Evolutionary conservation across 108 stramenopile species (phyloP), one percentile per base, ranked within the genome.

Genomic region (Fragilariopsis cylindrus): DNA sequence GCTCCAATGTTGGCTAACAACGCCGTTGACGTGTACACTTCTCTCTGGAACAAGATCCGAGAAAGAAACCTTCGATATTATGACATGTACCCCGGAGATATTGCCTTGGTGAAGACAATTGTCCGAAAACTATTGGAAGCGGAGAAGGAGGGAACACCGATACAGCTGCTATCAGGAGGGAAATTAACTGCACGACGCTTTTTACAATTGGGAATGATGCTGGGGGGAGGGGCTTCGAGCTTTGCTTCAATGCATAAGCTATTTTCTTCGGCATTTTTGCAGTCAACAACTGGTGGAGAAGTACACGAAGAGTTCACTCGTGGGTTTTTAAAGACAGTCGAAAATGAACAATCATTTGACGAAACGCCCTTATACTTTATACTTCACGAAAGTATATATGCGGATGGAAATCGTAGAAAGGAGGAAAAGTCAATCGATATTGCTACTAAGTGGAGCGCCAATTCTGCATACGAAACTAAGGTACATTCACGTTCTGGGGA

Each of bases 301-400:
- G 83, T 83, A 21, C 62, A 68, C 13, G 74, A 73, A 47, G 79
- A 82, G 30, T 77, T 92, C 39, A 76, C 79, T 6, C 78, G 81
- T 6, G 81, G 88, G 4, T 96, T 96, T 83, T 60, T 92, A n/a
- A 90, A 91, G 64, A 54, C 68, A n/a, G 80, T 96, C 21, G 96
- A 96, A 13, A 46, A 71, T 13, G 77, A 72, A 12, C 97, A 98
- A 78, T 76, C 88, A 4, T 98, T 96, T 82, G 97, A 97, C 70
- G 92, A 95, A 40, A 84, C 92, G 69, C 97, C 97, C 7, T 82
- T 98, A 30, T 98, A 98, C 82, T 93, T 83, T 62, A 81, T 95
- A 69, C 52, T 98, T 56, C 97, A 98, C 71, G 97, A 98, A 80
- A 86, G 87, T 55, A 97, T 97, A 43, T 98, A 98, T 79, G 84